Evolutionary conservation across 2,329 filamentous ascomycete species (phyloP), one percentile per base, ranked within the genome.

Genomic region (Colletotrichum tanaceti): DNA sequence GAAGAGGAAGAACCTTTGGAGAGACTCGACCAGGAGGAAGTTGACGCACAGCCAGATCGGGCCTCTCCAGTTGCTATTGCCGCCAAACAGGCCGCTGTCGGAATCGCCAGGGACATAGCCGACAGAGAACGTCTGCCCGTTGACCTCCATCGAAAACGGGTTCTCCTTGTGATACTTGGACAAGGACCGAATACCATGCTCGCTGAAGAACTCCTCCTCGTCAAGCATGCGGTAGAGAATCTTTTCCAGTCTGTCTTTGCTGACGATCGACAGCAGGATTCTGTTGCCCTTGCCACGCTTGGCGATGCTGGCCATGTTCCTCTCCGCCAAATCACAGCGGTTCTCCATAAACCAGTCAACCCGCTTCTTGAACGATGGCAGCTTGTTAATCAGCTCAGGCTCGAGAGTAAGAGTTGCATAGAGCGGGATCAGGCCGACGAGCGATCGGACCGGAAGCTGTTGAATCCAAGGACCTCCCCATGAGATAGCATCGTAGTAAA

Each of bases 401-500:
- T 98, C 96, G 13, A 98, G 85, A 0, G 96, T 98, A 70, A 97
- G 84, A 3, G 94, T 97, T 7, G 94, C 94, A 77, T 97, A 98
- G 13, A 98, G 87, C 1, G 95, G 95, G 72, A 98, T 98, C 66
- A 98, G 84, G 13, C 96, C 95, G 60, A 98, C 95, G 9, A 98
- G 87, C 18, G 95, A 98, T 67, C 94, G 87, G 60, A 98, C 93
- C 1, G 93, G 94, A 76, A 98, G 87, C 79, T 98, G 94, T 76
- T 98, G 93, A 61, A 93, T 93, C 90, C 91, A 97, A 9, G 94
- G 94, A 10, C 94, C 94, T 58, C 95, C 95, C 89, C 93, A 98
- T 1, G 94, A 97, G 72, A 98, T 98, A 32, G 95, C 95, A 81
- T 98, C 95, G 77, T 98, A 98, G 85, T 98, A 98, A 85, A 98